These are phyloP conservation scores for Gonium pectorale DNA, from an alignment of 139 green algal genomes.

Conservation along the genomic window DNA sequence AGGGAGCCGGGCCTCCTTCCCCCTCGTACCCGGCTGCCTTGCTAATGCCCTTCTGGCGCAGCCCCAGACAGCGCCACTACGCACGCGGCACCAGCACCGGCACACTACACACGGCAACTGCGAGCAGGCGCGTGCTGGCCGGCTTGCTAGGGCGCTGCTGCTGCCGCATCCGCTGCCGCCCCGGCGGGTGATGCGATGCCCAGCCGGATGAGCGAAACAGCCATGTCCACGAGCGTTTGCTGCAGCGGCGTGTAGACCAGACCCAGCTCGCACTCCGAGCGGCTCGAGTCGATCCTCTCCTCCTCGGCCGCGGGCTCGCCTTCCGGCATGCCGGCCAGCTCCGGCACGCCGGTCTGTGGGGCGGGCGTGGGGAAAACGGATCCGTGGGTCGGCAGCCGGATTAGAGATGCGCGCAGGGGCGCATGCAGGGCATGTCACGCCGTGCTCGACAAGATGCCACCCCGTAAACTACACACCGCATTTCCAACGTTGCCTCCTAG, in stretches of 20 bases:
- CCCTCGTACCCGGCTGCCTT: too few species aligned
- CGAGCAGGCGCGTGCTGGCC: too few species aligned
- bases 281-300: slow-evolving; percentile 7
- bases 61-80: too few species aligned
- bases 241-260: slow-evolving; percentile 29
- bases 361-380: not conserved
- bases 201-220: not conserved
- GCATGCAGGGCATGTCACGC: not conserved
- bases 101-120: too few species aligned
- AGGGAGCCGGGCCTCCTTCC: too few species aligned
- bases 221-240: slow-evolving; percentile 49
- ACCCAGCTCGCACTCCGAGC: slow-evolving; percentile 67
- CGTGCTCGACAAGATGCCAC: not conserved
- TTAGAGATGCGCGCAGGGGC: not conserved
- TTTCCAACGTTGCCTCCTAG: not conserved
- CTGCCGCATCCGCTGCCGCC: not conserved
- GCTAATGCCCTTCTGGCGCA: too few species aligned
- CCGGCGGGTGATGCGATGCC: not conserved
- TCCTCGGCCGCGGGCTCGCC: not conserved
- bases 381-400: not conserved
- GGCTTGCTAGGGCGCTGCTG: too few species aligned
- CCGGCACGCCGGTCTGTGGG: not conserved
- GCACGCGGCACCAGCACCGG: too few species aligned
- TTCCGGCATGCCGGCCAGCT: slow-evolving; percentile 17
- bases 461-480: not conserved